These are phyloP conservation scores for Brasenia schreberi DNA, from an alignment of 164 flowering plant genomes.

Conservation along the genomic window DNA sequence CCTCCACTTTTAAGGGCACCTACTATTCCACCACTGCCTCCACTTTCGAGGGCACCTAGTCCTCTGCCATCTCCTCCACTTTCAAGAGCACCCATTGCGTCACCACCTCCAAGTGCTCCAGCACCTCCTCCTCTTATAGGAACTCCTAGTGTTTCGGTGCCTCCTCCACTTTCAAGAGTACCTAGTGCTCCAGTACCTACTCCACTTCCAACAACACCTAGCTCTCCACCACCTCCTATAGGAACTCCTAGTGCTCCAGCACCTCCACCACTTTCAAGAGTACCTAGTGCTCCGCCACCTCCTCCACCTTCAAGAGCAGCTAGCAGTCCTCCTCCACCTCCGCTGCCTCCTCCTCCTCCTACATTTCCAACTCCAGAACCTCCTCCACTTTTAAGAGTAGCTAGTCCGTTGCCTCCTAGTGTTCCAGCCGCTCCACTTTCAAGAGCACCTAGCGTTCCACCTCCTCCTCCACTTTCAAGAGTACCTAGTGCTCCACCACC, in stretches of 20 bases:
- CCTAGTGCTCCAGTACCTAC: constrained; percentile 16
- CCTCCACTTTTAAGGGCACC: neutral
- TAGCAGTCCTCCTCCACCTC: neutral
- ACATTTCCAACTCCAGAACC: too few relatives aligned
- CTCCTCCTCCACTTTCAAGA: too few relatives aligned
- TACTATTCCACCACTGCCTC: neutral
- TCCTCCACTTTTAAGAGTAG: constrained; percentile 3
- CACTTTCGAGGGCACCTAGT: too few relatives aligned
- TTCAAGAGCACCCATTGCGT: neutral
- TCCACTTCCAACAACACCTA: constrained; percentile 5
- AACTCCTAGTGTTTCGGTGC: too few relatives aligned
- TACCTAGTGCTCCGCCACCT: constrained; percentile 6
- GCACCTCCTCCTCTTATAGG: constrained; percentile 16
- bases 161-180: neutral
- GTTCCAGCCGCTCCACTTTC: constrained; percentile 14
- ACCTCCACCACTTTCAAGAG: neutral
- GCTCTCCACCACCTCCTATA: neutral
- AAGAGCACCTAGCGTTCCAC: neutral
- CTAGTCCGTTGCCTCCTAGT: too few relatives aligned
- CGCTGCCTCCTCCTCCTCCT: constrained; percentile 1
- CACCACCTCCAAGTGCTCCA: constrained; percentile 9
- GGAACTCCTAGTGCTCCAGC: neutral
- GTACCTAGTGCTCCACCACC: too few relatives aligned
- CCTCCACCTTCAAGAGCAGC: neutral
- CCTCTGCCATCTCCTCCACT: too few relatives aligned